Conservation (phyloP, 1,284 basidiomycete species). For the Afroboletus lepidellus region DNA sequence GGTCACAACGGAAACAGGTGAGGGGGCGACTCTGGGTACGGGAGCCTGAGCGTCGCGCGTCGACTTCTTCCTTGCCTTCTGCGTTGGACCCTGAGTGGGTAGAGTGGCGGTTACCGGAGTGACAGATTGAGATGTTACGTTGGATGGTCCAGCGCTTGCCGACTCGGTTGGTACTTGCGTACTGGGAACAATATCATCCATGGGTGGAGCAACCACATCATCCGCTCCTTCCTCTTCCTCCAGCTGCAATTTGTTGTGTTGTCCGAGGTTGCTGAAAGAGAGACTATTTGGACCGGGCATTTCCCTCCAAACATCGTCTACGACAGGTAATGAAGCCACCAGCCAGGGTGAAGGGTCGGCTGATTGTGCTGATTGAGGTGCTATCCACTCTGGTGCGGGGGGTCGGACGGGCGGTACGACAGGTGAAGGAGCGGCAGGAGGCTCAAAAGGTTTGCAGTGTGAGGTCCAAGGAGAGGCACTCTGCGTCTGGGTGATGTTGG, state of each 20-base stretch:
- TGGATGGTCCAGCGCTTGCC: slow-evolving; percentile 13
- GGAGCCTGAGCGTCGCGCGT: slow-evolving; percentile 27
- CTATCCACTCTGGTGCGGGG: slow-evolving; percentile 34
- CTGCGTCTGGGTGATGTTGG: slow-evolving; percentile 18
- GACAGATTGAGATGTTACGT: slow-evolving; percentile 9
- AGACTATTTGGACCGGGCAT: slow-evolving; percentile 46
- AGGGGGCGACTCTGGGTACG: slow-evolving; percentile 23
- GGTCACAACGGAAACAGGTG: slow-evolving; percentile 10
- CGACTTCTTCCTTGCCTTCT: slow-evolving; percentile 34
- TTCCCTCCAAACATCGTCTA: slow-evolving; percentile 49
- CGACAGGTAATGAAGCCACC: slow-evolving; percentile 42
- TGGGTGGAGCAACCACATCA: slow-evolving; percentile 10
- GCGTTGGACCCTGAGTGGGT: slow-evolving; percentile 8
- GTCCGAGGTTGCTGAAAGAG: slow-evolving; percentile 56
- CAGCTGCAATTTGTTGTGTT: slow-evolving; percentile 49
- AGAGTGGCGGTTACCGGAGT: slow-evolving; percentile 5
- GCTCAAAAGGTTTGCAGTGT: slow-evolving; percentile 19
- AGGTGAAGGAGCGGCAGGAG: slow-evolving; percentile 27
- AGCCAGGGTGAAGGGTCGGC: slow-evolving; percentile 55
- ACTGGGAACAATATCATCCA: slow-evolving; percentile 14
- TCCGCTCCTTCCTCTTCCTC: slow-evolving; percentile 21
- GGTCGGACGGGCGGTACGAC: slow-evolving; percentile 22
- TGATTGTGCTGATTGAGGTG: slow-evolving; percentile 17
- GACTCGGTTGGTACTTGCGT: slow-evolving; percentile 17
- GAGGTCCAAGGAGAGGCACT: slow-evolving; percentile 26